Conservation (phyloP, 805 yeast genomes). For the Saccharomyces jurei region DNA sequence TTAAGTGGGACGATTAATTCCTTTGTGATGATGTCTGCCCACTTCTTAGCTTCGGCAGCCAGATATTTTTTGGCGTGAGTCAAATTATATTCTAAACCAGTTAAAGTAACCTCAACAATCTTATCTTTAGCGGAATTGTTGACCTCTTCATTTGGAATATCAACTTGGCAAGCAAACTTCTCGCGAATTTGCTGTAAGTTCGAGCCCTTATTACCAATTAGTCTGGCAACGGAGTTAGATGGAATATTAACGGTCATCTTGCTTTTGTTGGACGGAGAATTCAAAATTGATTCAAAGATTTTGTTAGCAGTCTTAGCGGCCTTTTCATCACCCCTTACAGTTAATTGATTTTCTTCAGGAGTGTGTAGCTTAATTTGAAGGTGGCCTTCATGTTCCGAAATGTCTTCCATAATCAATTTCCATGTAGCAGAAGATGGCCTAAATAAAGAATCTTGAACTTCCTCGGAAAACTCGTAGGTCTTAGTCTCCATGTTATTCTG, state of each 20-base stretch:
- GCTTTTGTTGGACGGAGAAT: conserved; percentile 19
- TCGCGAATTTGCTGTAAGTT: conserved; percentile 60
- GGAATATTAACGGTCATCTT: conserved; percentile 54
- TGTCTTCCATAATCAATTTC: conserved; percentile 29
- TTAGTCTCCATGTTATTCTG: conserved; percentile 46
- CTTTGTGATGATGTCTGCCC: conserved; percentile 73
- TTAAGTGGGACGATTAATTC: conserved; percentile 64
- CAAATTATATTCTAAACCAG: conserved; percentile 74
- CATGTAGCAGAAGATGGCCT: conserved; percentile 13
- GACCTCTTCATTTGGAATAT: conserved; percentile 50
- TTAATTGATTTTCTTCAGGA: conserved; percentile 45
- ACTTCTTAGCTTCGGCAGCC: conserved; percentile 50
- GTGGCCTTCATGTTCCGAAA: conserved; percentile 29
- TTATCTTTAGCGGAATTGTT: conserved; percentile 22
- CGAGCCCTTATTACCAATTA: conserved; percentile 86
- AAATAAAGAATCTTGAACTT: conserved; percentile 42
- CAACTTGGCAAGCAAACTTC: conserved; percentile 68
- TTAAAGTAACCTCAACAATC: conserved; percentile 46
- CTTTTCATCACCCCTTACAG: conserved; percentile 59
- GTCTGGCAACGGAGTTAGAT: conserved; percentile 55
- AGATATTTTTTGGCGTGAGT: conserved; percentile 62
- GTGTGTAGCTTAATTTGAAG: conserved; percentile 43
- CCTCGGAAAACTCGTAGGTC: conserved; percentile 43
- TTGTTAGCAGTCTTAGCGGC: conserved; percentile 43
- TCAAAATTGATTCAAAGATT: conserved; percentile 29